A percentile compares a stretch with the other conserved stretches of the same genome.
phyloP scores from a whole-genome alignment of 208 protist species.

The Wallacemonas sp. region DNA sequence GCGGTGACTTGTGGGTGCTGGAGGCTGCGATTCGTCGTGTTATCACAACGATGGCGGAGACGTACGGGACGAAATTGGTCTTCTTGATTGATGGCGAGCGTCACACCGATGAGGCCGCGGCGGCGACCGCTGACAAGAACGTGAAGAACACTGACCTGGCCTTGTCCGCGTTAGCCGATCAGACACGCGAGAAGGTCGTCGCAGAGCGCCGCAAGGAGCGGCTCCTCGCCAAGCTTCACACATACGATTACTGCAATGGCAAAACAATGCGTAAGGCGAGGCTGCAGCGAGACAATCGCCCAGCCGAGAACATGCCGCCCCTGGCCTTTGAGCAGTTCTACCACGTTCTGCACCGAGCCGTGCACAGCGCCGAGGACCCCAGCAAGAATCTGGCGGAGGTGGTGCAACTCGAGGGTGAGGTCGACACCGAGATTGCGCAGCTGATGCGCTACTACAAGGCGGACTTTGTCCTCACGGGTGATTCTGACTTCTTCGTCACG shows the following conservation, averaged over 20 bases:
- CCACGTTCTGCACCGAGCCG: not conserved
- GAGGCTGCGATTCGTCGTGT: conserved; percentile 3
- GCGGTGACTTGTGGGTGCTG: conserved; percentile 16
- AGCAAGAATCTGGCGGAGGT: conserved; percentile 4
- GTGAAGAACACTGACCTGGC: not conserved
- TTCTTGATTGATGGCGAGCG: conserved; percentile 20
- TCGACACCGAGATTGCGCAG: conserved; percentile 19
- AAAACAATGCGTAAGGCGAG: conserved; percentile 3
- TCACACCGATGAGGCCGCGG: not conserved
- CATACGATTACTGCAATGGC: conserved; percentile 22
- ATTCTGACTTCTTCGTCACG: conserved; percentile 26
- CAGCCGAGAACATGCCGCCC: conserved; percentile 13
- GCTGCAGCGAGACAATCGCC: conserved; percentile 5
- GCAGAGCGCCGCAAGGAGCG: conserved; percentile 10
- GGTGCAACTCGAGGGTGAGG: conserved; percentile 22
- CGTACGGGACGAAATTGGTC: conserved; percentile 17
- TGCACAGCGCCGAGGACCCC: not conserved
- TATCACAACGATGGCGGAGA: conserved; percentile 1
- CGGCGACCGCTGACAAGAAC: not conserved
- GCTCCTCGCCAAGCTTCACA: conserved; percentile 3
- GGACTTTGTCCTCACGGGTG: conserved; percentile 14
- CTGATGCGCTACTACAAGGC: conserved; percentile 14
- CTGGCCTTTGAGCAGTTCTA: conserved; percentile 14
- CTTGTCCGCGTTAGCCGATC: conserved; percentile 4
- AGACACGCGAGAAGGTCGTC: conserved; percentile 9